Percentiles rank a stretch among this genome's conserved stretches.
Conservation (phyloP, 2,329 filamentous ascomycete genomes). For the Fusarium anthophilum region DNA sequence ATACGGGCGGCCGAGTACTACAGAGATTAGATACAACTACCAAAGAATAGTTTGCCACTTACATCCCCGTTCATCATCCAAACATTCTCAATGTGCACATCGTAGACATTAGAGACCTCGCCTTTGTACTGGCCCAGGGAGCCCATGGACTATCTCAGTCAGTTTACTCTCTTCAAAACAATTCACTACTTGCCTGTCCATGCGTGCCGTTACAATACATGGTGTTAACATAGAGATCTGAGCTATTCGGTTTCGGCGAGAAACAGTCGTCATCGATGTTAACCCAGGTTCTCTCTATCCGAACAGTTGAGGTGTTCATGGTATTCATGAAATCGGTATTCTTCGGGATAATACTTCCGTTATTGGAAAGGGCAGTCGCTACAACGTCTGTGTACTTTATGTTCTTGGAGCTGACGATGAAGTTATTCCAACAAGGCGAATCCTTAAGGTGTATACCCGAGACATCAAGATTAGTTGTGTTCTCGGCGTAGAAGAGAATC, state of each 20-base stretch:
- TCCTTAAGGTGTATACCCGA: conserved; percentile 68
- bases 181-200: neutral
- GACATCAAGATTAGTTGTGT: conserved; percentile 65
- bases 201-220: conserved; percentile 69
- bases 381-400: conserved; percentile 63
- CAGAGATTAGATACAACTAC: fast-evolving
- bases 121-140: conserved; percentile 66
- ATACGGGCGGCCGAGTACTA: conserved; percentile 62
- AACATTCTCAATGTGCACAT: conserved; percentile 68
- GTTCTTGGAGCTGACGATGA: conserved; percentile 65
- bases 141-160: conserved; percentile 53
- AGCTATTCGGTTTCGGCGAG: conserved; percentile 68
- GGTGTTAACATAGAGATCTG: conserved; percentile 66
- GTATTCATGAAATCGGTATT: conserved; percentile 73
- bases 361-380: conserved; percentile 62
- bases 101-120: conserved; percentile 63
- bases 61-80: conserved; percentile 59
- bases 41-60: fast-evolving
- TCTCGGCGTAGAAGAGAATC: conserved; percentile 69
- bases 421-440: conserved; percentile 72
- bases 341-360: conserved; percentile 58
- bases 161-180: fast-evolving
- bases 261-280: conserved; percentile 70
- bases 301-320: conserved; percentile 64
- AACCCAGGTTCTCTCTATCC: conserved; percentile 59